Base-by-base conservation (phyloP, 495 filamentous ascomycete species). In the Lichenothelia convexa region DNA sequence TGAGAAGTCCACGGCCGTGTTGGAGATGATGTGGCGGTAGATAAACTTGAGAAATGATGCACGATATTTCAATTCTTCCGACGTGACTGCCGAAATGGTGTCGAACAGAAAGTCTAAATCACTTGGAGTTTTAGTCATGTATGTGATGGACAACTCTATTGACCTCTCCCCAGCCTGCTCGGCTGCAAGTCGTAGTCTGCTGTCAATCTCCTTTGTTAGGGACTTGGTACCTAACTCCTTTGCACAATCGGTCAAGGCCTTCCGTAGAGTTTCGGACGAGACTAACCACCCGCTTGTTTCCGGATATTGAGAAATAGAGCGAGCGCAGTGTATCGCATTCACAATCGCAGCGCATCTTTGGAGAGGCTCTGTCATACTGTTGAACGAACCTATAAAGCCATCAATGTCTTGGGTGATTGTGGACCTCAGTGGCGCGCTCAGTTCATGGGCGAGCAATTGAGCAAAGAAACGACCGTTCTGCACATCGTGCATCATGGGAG, bases 391-490 rank as follows among this genome's bases (percentile, higher is more conserved):
- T 27, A 94, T 68, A 31, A 60, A 54, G 5, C 62, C 63, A 13
- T 84, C 71, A 7, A 83, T 67, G 43, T 91, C 80, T 16, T 68
- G 65, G 16, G 75, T 71, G 3, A 91, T 73, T 6, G 73, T 71
- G 30, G 78, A 69, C 22, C 91, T 71, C 23, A 95, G 59, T 2
- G 73, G 63, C 30, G 70, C 75, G 49, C 81, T 89, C 18, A 73
- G 73, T 1, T 75, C 64, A 44, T 93, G 69, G 2, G 67, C 68
- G 18, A 95, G 63, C n/a, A 93, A 70, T 49, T 99, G 91, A 6
- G 81, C 80, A 36, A 95, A 77, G 56, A 99, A 86, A n/a, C 91
- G 75, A 11, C 91, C 89, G 46, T 89, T 89, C 31, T 73, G 74
- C 48, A 80, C 64, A 38, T 95, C 80, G 37, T 76, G 72, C 38